Evolutionary conservation across 108 stramenopile genomes (phyloP).

Genomic region (Cyclostephanos invisitatus): DNA sequence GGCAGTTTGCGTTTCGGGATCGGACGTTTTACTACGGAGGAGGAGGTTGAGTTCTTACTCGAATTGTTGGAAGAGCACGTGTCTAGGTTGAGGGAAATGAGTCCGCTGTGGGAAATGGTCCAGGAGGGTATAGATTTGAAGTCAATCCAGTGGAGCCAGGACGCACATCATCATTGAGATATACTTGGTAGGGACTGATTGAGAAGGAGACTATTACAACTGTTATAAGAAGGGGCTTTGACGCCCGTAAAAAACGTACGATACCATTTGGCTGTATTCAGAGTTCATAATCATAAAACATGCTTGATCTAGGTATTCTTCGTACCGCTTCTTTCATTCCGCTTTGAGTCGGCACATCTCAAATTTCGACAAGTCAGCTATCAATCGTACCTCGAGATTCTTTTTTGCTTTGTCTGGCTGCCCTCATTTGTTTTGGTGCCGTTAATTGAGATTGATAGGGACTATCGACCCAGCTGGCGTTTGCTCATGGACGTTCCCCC

Average conservation of each 20-base stretch:
- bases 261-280: too few relatives aligned
- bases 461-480: too few relatives aligned
- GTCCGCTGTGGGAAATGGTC: slow-evolving; percentile 99
- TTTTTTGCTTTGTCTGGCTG: too few relatives aligned
- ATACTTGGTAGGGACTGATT: neutral
- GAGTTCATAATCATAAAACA: too few relatives aligned
- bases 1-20: slow-evolving; percentile 96
- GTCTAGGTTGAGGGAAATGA: slow-evolving; percentile 94
- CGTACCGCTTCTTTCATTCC: neutral
- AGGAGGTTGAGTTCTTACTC: slow-evolving; percentile 95
- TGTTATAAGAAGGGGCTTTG: neutral
- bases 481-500: too few relatives aligned
- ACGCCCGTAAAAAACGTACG: neutral
- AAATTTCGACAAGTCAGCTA: neutral
- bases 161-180: slow-evolving; percentile 72
- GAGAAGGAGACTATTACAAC: neutral
- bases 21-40: slow-evolving; percentile 96
- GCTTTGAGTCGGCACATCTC: neutral
- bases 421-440: too few relatives aligned
- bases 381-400: too few relatives aligned
- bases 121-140: slow-evolving; percentile 99
- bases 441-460: too few relatives aligned
- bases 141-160: slow-evolving; percentile 98
- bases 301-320: neutral
- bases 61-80: slow-evolving; percentile 94